Evolutionary conservation across 306 rosid species (phyloP), one percentile per base, ranked within the genome.

Genomic region (Argentina anserina): DNA sequence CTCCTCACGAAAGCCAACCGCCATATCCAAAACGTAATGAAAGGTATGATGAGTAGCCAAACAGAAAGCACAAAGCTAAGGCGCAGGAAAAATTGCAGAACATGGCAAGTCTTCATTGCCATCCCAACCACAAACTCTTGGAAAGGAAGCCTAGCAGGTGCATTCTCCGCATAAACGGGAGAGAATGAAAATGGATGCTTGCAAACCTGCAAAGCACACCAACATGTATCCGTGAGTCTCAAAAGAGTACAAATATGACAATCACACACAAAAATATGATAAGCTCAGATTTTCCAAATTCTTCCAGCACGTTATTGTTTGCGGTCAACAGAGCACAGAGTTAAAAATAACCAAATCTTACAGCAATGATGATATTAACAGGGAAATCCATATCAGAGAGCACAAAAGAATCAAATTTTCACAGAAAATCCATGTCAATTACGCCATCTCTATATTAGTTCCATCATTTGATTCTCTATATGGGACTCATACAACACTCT

Each of bases 11-110:
- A 91, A 81, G 99, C 97, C 81, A 95, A 79, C 80, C 99, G 87
- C 99, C 99, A 95, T 76, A 91, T 95, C 99, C 99, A 95, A 80
- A 95, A 95, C 25, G 99, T 95, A 82, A 95, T 90, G 70, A 95
- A 95, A 69, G 97, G 99, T 75, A 95, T 91, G 42, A 95, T 95
- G 67, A 95, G 87, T 73, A 95, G 96, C 99, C 99, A 95, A 66
- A 95, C 99, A 14, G 99, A 87, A 43, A 95, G 87, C 69, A 95
- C 99, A 87, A 95, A 95, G 73, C 97, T 87, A 73, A 95, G 87
- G 53, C 99, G 99, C 82, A 95, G 68, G 79, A 91, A 81, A 88
- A 95, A 95, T 74, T 91, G 97, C 85, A 95, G 84, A 58, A 95
- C 96, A 81, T 91, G 96, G 69, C 99, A 95, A 63, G 99, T 96